Conservation (phyloP, 2,329 filamentous ascomycete genomes). For the Dendryphion nanum region DNA sequence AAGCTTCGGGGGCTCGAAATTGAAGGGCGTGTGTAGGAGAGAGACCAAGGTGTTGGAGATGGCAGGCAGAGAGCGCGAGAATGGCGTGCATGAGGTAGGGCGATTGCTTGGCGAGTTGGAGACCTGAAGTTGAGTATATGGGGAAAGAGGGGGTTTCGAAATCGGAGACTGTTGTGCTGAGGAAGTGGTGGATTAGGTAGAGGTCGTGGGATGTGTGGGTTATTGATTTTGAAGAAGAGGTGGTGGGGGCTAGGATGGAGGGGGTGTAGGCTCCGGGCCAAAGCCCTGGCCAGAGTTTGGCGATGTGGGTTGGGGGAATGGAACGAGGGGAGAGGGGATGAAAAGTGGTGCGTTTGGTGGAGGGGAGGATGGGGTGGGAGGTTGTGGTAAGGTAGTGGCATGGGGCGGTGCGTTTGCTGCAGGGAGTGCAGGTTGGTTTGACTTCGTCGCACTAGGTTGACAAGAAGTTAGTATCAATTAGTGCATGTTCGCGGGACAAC, state of each 20-base stretch:
- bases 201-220: neutral
- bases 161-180: neutral
- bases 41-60: slow-evolving; percentile 8
- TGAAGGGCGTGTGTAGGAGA: slow-evolving; percentile 1
- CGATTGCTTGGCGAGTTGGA: slow-evolving; percentile 8
- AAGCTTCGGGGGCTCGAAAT: slow-evolving; percentile 8
- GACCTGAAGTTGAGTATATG: slow-evolving; percentile 4
- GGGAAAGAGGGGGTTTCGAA: neutral
- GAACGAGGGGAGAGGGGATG: too few relatives aligned
- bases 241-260: neutral
- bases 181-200: neutral
- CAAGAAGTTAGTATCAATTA: neutral
- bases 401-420: neutral
- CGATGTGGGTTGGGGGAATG: neutral
- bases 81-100: slow-evolving; percentile 14
- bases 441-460: neutral
- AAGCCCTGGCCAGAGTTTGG: neutral
- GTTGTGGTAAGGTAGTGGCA: neutral
- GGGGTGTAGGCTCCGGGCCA: neutral
- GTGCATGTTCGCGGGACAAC: neutral
- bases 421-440: neutral
- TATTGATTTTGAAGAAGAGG: neutral
- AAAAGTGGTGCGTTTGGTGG: too few relatives aligned
- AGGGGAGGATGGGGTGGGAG: too few relatives aligned
- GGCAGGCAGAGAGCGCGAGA: slow-evolving; percentile 12